Evolutionary conservation across 2,329 filamentous ascomycete species (phyloP).

Genomic region (Penicillium sp.): DNA sequence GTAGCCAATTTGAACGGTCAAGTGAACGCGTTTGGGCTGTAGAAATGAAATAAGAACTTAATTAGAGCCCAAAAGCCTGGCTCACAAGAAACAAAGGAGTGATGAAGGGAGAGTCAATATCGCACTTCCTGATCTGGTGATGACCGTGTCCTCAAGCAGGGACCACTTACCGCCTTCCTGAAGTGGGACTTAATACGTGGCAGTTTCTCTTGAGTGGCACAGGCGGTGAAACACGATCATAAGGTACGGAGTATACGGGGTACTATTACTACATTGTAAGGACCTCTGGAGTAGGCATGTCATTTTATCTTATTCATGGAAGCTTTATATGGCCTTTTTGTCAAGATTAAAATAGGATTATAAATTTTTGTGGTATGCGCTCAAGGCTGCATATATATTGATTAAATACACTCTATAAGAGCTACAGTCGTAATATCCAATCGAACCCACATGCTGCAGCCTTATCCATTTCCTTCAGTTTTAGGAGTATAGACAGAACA

Average conservation of each 20-base stretch:
- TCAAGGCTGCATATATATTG: constrained; percentile 9
- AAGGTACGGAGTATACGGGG: neutral
- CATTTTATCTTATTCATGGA: neutral
- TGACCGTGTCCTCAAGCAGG: constrained; percentile 40
- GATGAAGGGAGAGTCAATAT: constrained; percentile 25
- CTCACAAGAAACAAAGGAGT: constrained; percentile 22
- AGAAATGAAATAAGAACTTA: neutral
- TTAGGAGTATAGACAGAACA: constrained; percentile 15
- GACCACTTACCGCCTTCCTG: constrained; percentile 30
- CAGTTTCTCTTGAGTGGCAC: constrained; percentile 6
- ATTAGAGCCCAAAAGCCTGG: constrained; percentile 12
- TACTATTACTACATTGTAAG: too few species aligned
- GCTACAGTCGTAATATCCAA: constrained; percentile 12
- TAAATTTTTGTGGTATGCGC: constrained; percentile 1
- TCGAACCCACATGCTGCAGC: constrained; percentile 15
- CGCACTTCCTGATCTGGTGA: constrained; percentile 34
- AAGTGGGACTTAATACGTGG: neutral
- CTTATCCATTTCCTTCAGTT: constrained; percentile 5
- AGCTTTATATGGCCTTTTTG: neutral
- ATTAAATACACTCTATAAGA: neutral
- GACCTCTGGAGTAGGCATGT: too few species aligned
- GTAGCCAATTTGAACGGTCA: constrained; percentile 9
- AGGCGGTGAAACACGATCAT: constrained; percentile 18
- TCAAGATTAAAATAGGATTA: neutral
- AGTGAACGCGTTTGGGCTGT: constrained; percentile 1